These are phyloP conservation scores for Ceratocystis colombiana DNA, from an alignment of 2,329 filamentous ascomycete species.

Conservation along the genomic window DNA sequence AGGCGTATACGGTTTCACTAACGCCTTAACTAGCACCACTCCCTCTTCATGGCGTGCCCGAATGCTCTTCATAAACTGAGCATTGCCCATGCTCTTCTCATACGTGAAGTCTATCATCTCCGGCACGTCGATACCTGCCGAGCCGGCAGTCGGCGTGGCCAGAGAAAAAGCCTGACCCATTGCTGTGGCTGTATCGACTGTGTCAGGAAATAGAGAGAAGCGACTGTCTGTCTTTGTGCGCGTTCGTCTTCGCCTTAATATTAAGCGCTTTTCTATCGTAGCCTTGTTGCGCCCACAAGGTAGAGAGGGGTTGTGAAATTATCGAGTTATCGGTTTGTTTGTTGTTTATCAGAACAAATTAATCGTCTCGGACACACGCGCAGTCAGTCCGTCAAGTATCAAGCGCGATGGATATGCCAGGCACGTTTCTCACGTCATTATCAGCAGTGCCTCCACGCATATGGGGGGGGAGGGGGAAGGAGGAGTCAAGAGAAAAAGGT, in stretches of 20 bases:
- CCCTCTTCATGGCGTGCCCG: slow-evolving; percentile 83
- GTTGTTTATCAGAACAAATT: too few relatives aligned
- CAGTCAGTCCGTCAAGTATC: not conserved
- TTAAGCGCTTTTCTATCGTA: too few relatives aligned
- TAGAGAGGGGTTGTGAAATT: too few relatives aligned
- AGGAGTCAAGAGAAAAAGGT: too few relatives aligned
- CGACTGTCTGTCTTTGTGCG: slow-evolving; percentile 25
- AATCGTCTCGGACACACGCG: not conserved
- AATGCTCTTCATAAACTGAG: slow-evolving; percentile 94
- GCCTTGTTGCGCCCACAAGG: too few relatives aligned
- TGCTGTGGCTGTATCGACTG: slow-evolving; percentile 24
- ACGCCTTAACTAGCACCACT: slow-evolving; percentile 84
- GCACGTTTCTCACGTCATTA: slow-evolving; percentile 6
- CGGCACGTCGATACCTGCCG: slow-evolving; percentile 84
- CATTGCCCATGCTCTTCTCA: slow-evolving; percentile 83
- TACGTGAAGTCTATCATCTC: slow-evolving; percentile 85
- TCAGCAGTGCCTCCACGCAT: not conserved
- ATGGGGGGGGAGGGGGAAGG: not conserved
- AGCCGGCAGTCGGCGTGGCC: slow-evolving; percentile 80
- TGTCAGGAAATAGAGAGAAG: slow-evolving; percentile 1
- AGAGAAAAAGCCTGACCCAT: slow-evolving; percentile 98
- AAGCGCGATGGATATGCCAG: not conserved
- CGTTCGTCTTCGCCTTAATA: not conserved
- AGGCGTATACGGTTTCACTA: slow-evolving; percentile 80
- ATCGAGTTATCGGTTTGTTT: too few relatives aligned